These are phyloP conservation scores for Cruciata laevipes DNA, from an alignment of 257 asterid species.

Conservation along the genomic window DNA sequence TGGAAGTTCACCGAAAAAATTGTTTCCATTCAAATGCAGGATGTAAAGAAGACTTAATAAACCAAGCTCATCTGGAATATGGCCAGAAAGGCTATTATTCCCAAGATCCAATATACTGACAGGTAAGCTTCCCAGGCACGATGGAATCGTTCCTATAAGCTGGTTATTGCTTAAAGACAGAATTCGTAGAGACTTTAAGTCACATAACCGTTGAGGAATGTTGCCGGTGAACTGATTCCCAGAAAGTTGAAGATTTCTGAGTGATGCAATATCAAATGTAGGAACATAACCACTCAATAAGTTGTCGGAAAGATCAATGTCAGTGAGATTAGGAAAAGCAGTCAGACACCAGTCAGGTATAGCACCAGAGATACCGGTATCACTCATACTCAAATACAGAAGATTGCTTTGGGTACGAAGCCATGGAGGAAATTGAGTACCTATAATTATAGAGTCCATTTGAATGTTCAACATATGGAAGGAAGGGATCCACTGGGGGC, in stretches of 20 bases:
- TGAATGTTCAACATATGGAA: slow-evolving; percentile 7
- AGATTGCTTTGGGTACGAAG: background rate
- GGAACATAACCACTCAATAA: background rate
- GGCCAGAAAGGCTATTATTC: slow-evolving; percentile 14
- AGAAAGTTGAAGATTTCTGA: background rate
- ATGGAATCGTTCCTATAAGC: background rate
- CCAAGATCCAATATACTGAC: slow-evolving; percentile 7
- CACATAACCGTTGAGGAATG: background rate
- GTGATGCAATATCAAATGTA: background rate
- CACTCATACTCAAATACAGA: background rate
- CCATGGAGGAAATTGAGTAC: slow-evolving; percentile 14
- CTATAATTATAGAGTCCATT: slow-evolving; percentile 7
- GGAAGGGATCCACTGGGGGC: slow-evolving; percentile 19
- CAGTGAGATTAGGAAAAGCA: background rate
- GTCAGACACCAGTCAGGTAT: background rate
- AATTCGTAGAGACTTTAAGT: background rate
- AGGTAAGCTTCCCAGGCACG: slow-evolving; percentile 8
- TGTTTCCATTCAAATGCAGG: slow-evolving; percentile 24
- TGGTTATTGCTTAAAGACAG: slow-evolving; percentile 9
- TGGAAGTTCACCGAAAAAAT: background rate
- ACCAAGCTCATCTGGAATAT: slow-evolving; percentile 23
- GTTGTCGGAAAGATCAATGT: slow-evolving; percentile 4
- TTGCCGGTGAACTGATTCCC: background rate
- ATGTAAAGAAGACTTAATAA: slow-evolving; percentile 3
- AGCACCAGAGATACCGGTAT: background rate